Evolutionary conservation across 305 asterid genomes (phyloP).

Genomic region (Solanum hybrid): DNA sequence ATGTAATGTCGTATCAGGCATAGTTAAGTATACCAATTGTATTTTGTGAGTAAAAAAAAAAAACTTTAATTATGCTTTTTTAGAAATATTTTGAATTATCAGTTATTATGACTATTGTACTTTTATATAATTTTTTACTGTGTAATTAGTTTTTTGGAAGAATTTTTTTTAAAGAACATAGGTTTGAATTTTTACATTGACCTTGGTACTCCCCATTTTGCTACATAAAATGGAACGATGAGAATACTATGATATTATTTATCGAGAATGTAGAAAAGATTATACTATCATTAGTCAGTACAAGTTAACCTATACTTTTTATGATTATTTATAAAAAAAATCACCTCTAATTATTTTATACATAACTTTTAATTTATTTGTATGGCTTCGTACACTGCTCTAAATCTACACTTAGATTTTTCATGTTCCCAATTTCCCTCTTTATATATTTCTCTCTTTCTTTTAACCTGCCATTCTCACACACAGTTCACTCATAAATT

Average conservation of each 20-base stretch:
- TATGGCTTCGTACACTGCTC: constrained; percentile 12
- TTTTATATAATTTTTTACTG: neutral
- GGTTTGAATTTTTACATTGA: neutral
- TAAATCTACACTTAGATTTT: constrained; percentile 31
- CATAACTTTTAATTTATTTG: too few relatives aligned
- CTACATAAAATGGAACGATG: too few relatives aligned
- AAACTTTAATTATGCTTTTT: neutral
- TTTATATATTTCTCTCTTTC: constrained; percentile 8
- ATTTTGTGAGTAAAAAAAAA: neutral
- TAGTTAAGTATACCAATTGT: neutral
- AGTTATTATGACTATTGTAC: too few relatives aligned
- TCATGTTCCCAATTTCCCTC: constrained; percentile 25
- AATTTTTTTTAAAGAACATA: too few relatives aligned
- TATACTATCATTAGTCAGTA: neutral
- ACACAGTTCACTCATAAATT: neutral
- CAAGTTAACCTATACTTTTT: neutral
- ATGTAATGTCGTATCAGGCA: neutral
- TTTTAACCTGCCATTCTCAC: neutral
- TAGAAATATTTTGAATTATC: too few relatives aligned
- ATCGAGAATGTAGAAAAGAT: neutral
- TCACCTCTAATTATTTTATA: too few relatives aligned
- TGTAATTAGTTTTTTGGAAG: neutral
- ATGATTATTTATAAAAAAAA: too few relatives aligned
- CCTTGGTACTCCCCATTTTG: neutral
- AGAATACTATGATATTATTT: neutral